Conservation (phyloP, 371 early-diverging fungal species). For the Parasitella parasitica region DNA sequence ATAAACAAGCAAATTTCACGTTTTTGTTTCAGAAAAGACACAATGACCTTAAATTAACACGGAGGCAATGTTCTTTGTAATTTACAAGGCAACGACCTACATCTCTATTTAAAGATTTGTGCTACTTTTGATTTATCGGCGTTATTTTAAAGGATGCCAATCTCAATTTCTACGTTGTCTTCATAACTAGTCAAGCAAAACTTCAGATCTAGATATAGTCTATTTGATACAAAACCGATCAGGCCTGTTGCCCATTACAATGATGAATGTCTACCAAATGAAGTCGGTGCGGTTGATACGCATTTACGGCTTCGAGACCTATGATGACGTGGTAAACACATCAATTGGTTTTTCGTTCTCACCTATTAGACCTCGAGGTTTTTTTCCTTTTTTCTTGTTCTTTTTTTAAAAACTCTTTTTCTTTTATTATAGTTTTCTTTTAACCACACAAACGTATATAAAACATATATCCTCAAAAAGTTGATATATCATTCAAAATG, state of each 20-base stretch:
- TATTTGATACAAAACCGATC: neutral
- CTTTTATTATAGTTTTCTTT: neutral
- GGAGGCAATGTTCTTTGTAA: neutral
- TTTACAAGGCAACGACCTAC: neutral
- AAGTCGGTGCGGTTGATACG: neutral
- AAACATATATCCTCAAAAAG: neutral
- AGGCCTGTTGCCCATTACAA: too few relatives aligned
- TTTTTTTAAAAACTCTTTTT: neutral
- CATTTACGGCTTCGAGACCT: neutral
- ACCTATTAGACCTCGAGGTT: constrained; percentile 5
- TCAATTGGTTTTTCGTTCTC: neutral
- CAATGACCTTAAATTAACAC: neutral
- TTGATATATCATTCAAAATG: constrained; percentile 19
- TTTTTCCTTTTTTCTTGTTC: constrained; percentile 3
- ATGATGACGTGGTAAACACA: neutral
- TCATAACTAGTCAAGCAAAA: neutral
- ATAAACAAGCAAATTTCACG: neutral
- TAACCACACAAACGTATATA: neutral
- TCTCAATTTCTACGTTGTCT: neutral
- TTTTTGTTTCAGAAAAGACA: neutral
- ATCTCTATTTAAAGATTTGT: neutral
- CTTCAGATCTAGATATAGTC: neutral
- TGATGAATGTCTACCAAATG: neutral
- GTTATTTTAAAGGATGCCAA: constrained; percentile 1
- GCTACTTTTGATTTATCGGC: neutral